Conservation (phyloP, 805 yeast genomes). For the Hanseniaspora taiwanica region DNA sequence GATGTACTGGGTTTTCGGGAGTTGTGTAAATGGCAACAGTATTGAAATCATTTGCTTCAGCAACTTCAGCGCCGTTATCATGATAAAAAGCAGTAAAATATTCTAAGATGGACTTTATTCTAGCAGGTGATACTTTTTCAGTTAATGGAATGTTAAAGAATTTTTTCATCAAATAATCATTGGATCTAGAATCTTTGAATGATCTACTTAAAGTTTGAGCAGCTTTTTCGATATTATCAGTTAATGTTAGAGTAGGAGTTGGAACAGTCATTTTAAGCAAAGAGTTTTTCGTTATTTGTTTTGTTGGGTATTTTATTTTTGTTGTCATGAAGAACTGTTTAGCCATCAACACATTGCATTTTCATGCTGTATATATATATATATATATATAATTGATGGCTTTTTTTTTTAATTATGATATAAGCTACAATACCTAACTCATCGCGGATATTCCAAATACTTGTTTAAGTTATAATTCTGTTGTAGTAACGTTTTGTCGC, state of each 20-base stretch:
- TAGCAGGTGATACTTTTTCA: conserved; percentile 2
- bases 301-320: too few relatives aligned
- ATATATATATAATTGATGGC: too few relatives aligned
- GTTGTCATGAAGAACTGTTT: too few relatives aligned
- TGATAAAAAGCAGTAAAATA: conserved; percentile 7
- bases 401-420: too few relatives aligned
- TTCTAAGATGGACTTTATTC: conserved; percentile 5
- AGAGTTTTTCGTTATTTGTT: too few relatives aligned
- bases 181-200: conserved; percentile 4
- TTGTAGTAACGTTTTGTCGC: too few relatives aligned
- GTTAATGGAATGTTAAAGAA: conserved; percentile 6
- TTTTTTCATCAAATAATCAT: conserved; percentile 8
- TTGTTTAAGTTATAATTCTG: too few relatives aligned
- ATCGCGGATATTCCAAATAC: too few relatives aligned
- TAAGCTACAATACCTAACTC: too few relatives aligned
- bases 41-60: conserved; percentile 7
- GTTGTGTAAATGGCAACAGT: conserved; percentile 7
- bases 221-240: conserved; percentile 7
- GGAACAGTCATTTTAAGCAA: conserved; percentile 6
- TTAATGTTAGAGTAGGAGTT: conserved; percentile 10
- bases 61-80: conserved; percentile 6
- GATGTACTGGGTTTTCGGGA: conserved; percentile 6
- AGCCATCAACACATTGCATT: too few relatives aligned
- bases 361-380: too few relatives aligned
- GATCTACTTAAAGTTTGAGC: conserved; percentile 4